These are phyloP conservation scores for Neurospora sp. DNA, from an alignment of 495 filamentous ascomycete species.

Conservation along the genomic window DNA sequence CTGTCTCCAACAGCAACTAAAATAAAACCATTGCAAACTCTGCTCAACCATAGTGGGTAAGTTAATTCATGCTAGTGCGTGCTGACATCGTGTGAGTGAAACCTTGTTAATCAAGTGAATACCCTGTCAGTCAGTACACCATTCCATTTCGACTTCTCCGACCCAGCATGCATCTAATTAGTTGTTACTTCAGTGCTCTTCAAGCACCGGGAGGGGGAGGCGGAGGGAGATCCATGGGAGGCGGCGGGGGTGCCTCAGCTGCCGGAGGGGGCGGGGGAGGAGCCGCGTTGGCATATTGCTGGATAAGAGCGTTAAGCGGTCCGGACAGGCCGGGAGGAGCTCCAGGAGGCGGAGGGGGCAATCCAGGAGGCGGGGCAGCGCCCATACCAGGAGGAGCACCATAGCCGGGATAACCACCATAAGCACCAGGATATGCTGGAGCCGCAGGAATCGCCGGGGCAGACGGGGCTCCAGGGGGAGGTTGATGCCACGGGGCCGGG, in stretches of 20 bases:
- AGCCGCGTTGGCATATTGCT: conserved; percentile 51
- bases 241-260: conserved; percentile 60
- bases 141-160: background rate
- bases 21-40: background rate
- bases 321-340: conserved; percentile 54
- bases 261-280: conserved; percentile 45
- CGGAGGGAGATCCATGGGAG: conserved; percentile 66
- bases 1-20: background rate
- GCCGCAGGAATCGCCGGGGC: conserved; percentile 40
- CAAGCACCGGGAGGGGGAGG: conserved; percentile 56
- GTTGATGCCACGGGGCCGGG: conserved; percentile 61
- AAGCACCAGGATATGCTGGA: conserved; percentile 43
- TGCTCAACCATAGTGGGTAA: background rate
- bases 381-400: conserved; percentile 50
- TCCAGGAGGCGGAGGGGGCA: conserved; percentile 53
- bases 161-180: background rate
- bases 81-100: background rate
- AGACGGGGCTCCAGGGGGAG: conserved; percentile 42
- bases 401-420: conserved; percentile 48
- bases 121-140: background rate
- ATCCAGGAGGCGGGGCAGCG: conserved; percentile 39
- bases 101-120: background rate
- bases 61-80: background rate
- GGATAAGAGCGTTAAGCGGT: conserved; percentile 54
- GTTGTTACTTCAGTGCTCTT: background rate